A percentile compares a stretch with the other conserved stretches of the same genome.
Evolutionary conservation across 2,329 filamentous ascomycete species (phyloP).

Genomic region (Thelonectria olida): DNA sequence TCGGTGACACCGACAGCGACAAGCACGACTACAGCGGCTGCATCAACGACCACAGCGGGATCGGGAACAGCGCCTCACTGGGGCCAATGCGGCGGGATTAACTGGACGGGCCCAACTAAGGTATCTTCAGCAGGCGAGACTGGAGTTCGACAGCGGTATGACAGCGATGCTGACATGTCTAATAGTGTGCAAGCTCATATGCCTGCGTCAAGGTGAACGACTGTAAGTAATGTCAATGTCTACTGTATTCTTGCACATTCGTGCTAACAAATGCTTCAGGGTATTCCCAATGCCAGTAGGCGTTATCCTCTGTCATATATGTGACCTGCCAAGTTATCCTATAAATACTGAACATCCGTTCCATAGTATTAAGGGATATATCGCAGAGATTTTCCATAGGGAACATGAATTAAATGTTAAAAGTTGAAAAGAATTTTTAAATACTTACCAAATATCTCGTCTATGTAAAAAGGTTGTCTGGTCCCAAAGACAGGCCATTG

Average conservation of each 20-base stretch:
- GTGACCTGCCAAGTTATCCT: too few relatives aligned
- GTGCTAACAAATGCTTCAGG: background rate
- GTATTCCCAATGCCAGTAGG: constrained; percentile 20
- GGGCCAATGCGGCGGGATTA: constrained; percentile 30
- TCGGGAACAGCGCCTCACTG: constrained; percentile 24
- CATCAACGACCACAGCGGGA: constrained; percentile 15
- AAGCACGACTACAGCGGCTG: constrained; percentile 2
- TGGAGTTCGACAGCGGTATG: too few relatives aligned
- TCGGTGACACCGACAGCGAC: constrained; percentile 1
- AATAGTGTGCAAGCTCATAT: constrained; percentile 21
- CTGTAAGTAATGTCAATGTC: constrained; percentile 4
- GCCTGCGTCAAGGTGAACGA: constrained; percentile 29
- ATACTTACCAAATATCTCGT: too few relatives aligned
- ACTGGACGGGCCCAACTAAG: constrained; percentile 22
- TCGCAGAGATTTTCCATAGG: too few relatives aligned
- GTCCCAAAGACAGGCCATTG: too few relatives aligned
- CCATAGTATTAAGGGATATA: too few relatives aligned
- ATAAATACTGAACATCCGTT: too few relatives aligned
- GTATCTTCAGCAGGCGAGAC: background rate
- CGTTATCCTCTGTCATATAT: too few relatives aligned
- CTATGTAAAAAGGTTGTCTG: too few relatives aligned
- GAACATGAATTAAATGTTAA: too few relatives aligned
- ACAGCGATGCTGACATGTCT: background rate
- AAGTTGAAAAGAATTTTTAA: too few relatives aligned
- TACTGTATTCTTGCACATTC: background rate